Conservation (phyloP, 192 early-diverging fungal species). For the Coemansia sp. region DNA sequence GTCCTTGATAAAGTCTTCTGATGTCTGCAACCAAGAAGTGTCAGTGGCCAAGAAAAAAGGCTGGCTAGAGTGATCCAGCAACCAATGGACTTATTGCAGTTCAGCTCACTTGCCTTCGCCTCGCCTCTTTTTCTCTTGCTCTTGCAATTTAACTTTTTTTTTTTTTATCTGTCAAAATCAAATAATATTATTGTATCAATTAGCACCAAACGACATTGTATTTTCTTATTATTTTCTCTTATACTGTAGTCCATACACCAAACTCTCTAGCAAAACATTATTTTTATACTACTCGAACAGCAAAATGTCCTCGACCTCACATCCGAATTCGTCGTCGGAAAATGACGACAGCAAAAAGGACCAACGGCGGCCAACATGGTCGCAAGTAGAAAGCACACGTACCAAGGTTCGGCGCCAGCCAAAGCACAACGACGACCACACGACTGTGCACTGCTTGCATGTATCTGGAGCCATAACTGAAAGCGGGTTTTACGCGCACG, state of each 20-base stretch:
- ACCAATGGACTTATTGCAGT: too few species aligned
- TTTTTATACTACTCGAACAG: background rate
- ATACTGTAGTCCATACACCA: too few species aligned
- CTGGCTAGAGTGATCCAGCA: too few species aligned
- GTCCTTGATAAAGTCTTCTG: too few species aligned
- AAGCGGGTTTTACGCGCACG: background rate
- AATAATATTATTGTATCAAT: background rate
- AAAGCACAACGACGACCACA: background rate
- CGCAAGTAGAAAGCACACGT: constrained; percentile 18
- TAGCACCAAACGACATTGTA: background rate
- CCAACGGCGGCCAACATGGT: constrained; percentile 16
- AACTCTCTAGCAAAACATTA: too few species aligned
- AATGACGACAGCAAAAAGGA: background rate
- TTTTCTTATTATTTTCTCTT: background rate
- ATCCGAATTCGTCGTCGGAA: background rate
- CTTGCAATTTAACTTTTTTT: background rate
- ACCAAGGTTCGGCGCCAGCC: background rate
- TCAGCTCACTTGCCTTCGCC: too few species aligned
- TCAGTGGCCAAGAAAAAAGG: too few species aligned
- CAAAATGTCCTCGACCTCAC: background rate
- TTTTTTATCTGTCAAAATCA: background rate
- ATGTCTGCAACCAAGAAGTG: too few species aligned
- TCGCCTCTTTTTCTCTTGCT: background rate
- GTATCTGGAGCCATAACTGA: background rate
- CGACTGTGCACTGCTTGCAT: background rate